These are phyloP conservation scores for Irpex sp. DNA, from an alignment of 1,284 basidiomycete species.

Conservation along the genomic window DNA sequence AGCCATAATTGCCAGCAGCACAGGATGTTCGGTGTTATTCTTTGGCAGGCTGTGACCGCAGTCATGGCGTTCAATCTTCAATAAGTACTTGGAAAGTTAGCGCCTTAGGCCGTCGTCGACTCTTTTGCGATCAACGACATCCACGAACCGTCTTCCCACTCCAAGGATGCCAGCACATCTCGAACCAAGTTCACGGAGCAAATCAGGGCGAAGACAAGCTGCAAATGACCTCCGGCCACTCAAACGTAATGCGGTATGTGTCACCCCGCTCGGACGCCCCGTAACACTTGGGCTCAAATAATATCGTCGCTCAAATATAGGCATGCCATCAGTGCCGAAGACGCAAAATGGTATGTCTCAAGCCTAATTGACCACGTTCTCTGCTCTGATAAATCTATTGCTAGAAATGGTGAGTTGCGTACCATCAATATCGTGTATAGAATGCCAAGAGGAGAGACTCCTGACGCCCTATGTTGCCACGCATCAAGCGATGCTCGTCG, in stretches of 20 bases:
- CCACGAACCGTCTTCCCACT: not conserved
- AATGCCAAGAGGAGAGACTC: no score
- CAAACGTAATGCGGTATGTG: constrained; percentile 16
- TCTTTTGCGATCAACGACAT: not conserved
- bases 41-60: not conserved
- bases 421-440: not conserved
- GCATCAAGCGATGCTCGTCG: constrained; percentile 46
- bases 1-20: no score
- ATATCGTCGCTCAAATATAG: not conserved
- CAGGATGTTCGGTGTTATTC: not conserved
- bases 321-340: constrained; percentile 15
- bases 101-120: not conserved
- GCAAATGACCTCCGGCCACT: not conserved
- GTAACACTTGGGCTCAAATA: not conserved
- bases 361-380: not conserved
- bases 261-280: not conserved
- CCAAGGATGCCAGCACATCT: not conserved
- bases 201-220: not conserved
- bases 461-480: not conserved
- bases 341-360: constrained; percentile 10
- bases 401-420: constrained; percentile 10
- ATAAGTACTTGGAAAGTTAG: not conserved
- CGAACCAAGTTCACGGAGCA: not conserved
- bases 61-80: not conserved
- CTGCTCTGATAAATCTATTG: not conserved